These are phyloP conservation scores for Dactylellina cionopaga DNA, from an alignment of 2,329 filamentous ascomycete genomes.

Conservation along the genomic window DNA sequence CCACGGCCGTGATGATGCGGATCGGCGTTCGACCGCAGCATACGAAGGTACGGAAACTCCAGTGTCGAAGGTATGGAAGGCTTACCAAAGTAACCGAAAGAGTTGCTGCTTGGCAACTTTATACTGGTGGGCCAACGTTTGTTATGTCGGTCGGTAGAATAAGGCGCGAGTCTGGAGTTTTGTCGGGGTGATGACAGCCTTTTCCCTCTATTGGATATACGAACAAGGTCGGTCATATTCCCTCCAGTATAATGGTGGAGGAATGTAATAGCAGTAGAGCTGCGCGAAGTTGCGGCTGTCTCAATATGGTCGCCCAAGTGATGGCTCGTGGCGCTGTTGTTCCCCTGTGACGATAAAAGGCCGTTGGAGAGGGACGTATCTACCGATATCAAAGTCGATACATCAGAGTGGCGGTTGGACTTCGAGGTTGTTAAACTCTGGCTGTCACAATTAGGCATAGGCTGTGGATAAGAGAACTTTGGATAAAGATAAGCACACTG, in stretches of 20 bases:
- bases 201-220: constrained; percentile 70
- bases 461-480: constrained; percentile 49
- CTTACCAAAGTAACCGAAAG: constrained; percentile 66
- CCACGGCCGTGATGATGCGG: constrained; percentile 78
- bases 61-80: constrained; percentile 71
- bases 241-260: constrained; percentile 73
- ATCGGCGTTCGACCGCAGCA: constrained; percentile 79
- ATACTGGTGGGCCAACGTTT: constrained; percentile 80
- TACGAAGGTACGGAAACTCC: constrained; percentile 70
- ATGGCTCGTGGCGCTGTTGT: neutral
- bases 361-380: constrained; percentile 50
- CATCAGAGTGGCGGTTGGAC: constrained; percentile 55
- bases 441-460: constrained; percentile 48
- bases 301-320: constrained; percentile 24
- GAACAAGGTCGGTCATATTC: constrained; percentile 65
- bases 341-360: constrained; percentile 48
- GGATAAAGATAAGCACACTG: constrained; percentile 43
- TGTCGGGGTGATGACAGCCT: constrained; percentile 74
- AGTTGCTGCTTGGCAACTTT: constrained; percentile 69
- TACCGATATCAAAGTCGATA: constrained; percentile 54
- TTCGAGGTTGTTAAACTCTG: constrained; percentile 54
- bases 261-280: constrained; percentile 69
- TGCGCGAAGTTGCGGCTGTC: constrained; percentile 7
- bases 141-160: constrained; percentile 74
- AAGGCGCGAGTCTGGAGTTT: constrained; percentile 72